Conservation (phyloP, 495 filamentous ascomycete species). For the Penicillium coprophilum region DNA sequence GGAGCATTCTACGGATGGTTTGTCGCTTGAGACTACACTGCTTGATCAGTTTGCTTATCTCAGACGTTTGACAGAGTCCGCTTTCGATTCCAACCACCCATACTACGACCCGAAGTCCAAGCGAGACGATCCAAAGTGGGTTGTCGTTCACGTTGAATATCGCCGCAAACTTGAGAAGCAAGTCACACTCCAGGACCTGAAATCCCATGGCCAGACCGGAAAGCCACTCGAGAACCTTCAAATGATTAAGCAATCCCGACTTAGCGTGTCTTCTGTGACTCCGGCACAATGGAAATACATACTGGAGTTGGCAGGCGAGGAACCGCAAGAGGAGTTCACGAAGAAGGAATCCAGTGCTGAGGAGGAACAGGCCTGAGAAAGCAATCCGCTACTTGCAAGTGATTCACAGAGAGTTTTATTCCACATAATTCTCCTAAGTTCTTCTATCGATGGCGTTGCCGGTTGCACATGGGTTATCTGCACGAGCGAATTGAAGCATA, state of each 20-base stretch:
- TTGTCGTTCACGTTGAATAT: conserved; percentile 83
- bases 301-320: conserved; percentile 44
- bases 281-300: conserved; percentile 79
- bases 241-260: conserved; percentile 70
- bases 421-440: background rate
- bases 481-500: conserved; percentile 7
- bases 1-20: conserved; percentile 78
- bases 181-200: conserved; percentile 72
- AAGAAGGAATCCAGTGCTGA: conserved; percentile 14
- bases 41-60: conserved; percentile 10
- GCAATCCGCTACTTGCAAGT: conserved; percentile 3
- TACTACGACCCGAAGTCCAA: conserved; percentile 79
- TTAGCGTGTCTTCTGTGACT: conserved; percentile 81
- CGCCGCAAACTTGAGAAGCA: conserved; percentile 73
- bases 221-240: conserved; percentile 76
- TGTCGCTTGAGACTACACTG: conserved; percentile 21
- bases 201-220: conserved; percentile 56
- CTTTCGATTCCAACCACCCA: conserved; percentile 71
- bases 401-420: background rate
- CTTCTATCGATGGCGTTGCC: conserved; percentile 11
- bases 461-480: conserved; percentile 9
- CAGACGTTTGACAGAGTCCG: conserved; percentile 56
- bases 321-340: conserved; percentile 17
- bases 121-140: conserved; percentile 84
- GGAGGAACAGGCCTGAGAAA: conserved; percentile 13